These are phyloP conservation scores for Pyrenula aspistea DNA, from an alignment of 495 filamentous ascomycete genomes.

Conservation along the genomic window DNA sequence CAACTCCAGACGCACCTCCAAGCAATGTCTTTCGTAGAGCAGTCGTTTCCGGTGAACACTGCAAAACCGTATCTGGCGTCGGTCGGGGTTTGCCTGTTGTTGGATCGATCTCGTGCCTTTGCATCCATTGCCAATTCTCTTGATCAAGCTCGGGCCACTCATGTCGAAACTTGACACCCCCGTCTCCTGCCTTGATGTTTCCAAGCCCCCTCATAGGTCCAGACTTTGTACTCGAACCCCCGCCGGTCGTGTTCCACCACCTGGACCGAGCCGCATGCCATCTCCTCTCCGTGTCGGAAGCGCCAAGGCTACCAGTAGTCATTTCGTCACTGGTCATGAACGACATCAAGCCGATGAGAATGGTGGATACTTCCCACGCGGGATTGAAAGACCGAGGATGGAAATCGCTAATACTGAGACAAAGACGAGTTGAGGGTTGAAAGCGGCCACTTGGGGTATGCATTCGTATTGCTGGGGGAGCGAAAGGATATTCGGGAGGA, in stretches of 20 bases:
- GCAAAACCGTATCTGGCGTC: conserved; percentile 22
- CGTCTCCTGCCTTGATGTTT: conserved; percentile 72
- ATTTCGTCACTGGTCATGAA: conserved; percentile 99
- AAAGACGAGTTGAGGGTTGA: conserved; percentile 81
- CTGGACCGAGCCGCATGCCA: conserved; percentile 64
- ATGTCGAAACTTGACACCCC: conserved; percentile 73
- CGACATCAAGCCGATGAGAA: conserved; percentile 82
- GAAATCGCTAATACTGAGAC: conserved; percentile 91
- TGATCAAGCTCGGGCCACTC: conserved; percentile 87
- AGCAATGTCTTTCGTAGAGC: conserved; percentile 54
- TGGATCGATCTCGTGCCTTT: conserved; percentile 68
- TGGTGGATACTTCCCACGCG: conserved; percentile 96
- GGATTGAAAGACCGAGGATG: conserved; percentile 97
- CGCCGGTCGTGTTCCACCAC: conserved; percentile 97
- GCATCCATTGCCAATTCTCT: conserved; percentile 93
- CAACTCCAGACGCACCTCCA: conserved; percentile 56
- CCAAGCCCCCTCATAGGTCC: conserved; percentile 46
- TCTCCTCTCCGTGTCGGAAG: conserved; percentile 64
- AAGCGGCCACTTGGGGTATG: conserved; percentile 94
- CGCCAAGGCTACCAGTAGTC: conserved; percentile 88
- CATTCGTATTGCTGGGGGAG: conserved; percentile 95
- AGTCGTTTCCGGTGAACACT: conserved; percentile 50
- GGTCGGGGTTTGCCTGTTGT: conserved; percentile 51
- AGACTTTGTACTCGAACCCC: conserved; percentile 56
- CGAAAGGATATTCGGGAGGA: conserved; percentile 92